These are phyloP conservation scores for Ilex asprella DNA, from an alignment of 257 asterid species.

Conservation along the genomic window DNA sequence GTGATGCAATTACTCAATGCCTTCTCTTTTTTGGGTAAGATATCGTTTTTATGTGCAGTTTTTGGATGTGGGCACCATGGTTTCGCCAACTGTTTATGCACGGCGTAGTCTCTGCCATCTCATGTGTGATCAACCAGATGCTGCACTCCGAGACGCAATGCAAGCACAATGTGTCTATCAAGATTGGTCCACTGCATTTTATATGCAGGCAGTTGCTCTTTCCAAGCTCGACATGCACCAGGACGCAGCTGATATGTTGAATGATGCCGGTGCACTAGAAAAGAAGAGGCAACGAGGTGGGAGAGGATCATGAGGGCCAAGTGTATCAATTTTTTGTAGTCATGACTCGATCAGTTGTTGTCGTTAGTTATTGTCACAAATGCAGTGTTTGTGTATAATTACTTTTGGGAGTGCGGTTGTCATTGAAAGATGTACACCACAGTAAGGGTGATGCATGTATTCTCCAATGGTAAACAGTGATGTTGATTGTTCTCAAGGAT, in stretches of 20 bases:
- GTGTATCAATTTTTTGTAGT: slow-evolving; percentile 18
- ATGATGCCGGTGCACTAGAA: slow-evolving; percentile 81
- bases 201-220: slow-evolving; percentile 96
- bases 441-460: slow-evolving; percentile 21
- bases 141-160: slow-evolving; percentile 97
- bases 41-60: slow-evolving; percentile 39
- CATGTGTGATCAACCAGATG: slow-evolving; percentile 95
- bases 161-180: slow-evolving; percentile 90
- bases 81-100: slow-evolving; percentile 94
- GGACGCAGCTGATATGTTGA: slow-evolving; percentile 96
- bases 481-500: slow-evolving; percentile 14
- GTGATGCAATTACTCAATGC: too few species aligned
- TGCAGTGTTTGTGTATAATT: slow-evolving; percentile 28
- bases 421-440: slow-evolving; percentile 37
- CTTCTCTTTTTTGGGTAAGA: background rate
- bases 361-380: slow-evolving; percentile 15
- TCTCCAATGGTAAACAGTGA: slow-evolving; percentile 16
- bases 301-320: slow-evolving; percentile 28
- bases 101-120: slow-evolving; percentile 87
- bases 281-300: slow-evolving; percentile 72
- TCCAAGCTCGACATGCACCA: slow-evolving; percentile 95
- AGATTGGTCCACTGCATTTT: slow-evolving; percentile 95
- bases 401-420: slow-evolving; percentile 31
- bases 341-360: slow-evolving; percentile 13
- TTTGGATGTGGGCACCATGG: slow-evolving; percentile 94